phyloP scores from a whole-genome alignment of 345 rosid genomes.

The Citrus unshiu region DNA sequence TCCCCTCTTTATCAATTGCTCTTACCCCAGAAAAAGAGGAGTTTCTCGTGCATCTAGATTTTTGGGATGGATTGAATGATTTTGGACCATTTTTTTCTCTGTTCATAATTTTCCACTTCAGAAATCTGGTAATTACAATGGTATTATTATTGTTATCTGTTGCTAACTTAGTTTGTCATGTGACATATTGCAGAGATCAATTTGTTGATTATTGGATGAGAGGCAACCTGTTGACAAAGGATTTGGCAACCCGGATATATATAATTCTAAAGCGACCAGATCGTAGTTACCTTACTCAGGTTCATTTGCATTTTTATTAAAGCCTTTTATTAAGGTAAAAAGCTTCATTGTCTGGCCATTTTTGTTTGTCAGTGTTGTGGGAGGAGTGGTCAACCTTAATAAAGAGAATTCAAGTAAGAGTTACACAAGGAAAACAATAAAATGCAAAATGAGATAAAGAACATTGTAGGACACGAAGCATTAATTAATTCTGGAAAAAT shows the following conservation, averaged over 20 bases:
- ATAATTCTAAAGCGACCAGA: slow-evolving; percentile 66
- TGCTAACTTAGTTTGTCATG: neutral
- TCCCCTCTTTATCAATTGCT: neutral
- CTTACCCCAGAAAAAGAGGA: neutral
- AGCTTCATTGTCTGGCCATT: too few species aligned
- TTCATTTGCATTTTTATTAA: slow-evolving; percentile 10
- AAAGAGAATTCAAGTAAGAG: neutral
- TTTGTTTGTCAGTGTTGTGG: neutral
- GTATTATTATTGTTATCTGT: neutral
- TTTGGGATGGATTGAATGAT: slow-evolving; percentile 1
- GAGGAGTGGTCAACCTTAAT: neutral
- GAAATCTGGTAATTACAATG: neutral
- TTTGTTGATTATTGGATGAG: slow-evolving; percentile 76
- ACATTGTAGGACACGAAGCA: neutral
- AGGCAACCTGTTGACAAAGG: slow-evolving; percentile 76
- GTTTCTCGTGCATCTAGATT: neutral
- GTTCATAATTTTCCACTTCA: neutral
- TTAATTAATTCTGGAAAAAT: neutral
- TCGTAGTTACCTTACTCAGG: slow-evolving; percentile 67
- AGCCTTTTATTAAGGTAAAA: too few species aligned
- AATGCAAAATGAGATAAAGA: neutral
- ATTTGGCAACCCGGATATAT: slow-evolving; percentile 64
- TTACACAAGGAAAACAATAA: neutral
- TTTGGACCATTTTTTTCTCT: neutral
- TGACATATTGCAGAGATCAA: slow-evolving; percentile 53